These are phyloP conservation scores for Cytospora piceicola DNA, from an alignment of 2,329 filamentous ascomycete genomes.

Conservation along the genomic window DNA sequence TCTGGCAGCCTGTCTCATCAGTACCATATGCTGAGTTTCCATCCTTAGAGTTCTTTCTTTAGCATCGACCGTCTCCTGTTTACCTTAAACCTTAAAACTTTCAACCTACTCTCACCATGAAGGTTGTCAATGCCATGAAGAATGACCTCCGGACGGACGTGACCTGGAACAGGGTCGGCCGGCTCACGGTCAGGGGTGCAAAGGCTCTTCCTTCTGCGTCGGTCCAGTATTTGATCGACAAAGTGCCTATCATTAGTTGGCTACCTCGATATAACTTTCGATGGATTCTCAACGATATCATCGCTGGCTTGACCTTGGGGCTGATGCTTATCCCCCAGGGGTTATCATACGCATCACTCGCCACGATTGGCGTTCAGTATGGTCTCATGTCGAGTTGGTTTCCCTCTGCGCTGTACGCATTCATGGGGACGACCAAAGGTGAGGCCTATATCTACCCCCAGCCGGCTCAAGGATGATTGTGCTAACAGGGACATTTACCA, in stretches of 20 bases:
- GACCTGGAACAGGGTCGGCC: conserved; percentile 42
- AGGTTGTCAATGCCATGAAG: conserved; percentile 35
- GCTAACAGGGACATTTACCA: conserved; percentile 34
- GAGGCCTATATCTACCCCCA: conserved; percentile 21
- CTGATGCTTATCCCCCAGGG: conserved; percentile 65
- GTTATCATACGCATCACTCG: conserved; percentile 65
- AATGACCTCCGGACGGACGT: conserved; percentile 44
- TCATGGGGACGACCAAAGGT: conserved; percentile 67
- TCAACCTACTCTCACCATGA: conserved; percentile 29
- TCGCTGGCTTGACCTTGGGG: conserved; percentile 64
- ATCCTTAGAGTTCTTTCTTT: background rate
- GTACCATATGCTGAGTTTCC: background rate
- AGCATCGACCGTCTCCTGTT: background rate
- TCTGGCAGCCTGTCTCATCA: background rate
- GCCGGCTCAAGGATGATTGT: conserved; percentile 9
- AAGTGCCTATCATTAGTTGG: conserved; percentile 66
- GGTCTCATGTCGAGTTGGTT: conserved; percentile 65
- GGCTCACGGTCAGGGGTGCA: conserved; percentile 38
- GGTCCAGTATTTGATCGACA: conserved; percentile 60
- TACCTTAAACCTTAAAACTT: background rate
- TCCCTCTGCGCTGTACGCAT: conserved; percentile 59
- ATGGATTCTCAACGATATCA: conserved; percentile 65
- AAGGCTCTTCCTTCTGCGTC: conserved; percentile 54
- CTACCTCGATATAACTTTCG: conserved; percentile 62
- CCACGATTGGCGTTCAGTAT: conserved; percentile 63